A percentile compares a stretch with the other conserved stretches of the same genome.
phyloP scores from a whole-genome alignment of 2,329 filamentous ascomycete genomes.

The Aspergillus quadricinctus region DNA sequence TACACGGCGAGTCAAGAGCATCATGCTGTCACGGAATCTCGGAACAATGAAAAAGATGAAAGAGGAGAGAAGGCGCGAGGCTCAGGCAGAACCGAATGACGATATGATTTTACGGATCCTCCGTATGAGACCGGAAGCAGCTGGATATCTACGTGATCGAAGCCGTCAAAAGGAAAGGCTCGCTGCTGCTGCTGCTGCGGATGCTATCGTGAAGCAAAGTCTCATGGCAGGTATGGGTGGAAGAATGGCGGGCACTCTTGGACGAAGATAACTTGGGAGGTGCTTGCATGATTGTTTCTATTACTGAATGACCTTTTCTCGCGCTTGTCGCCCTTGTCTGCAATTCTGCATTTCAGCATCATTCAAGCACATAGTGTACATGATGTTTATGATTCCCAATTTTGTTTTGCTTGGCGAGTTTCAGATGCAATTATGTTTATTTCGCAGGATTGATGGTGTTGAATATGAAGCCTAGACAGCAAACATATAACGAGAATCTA shows the following conservation, averaged over 20 bases:
- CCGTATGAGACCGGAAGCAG: slow-evolving; percentile 88
- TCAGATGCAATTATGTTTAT: neutral
- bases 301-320: slow-evolving; percentile 2
- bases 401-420: neutral
- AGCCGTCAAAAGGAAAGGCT: slow-evolving; percentile 92
- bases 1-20: slow-evolving; percentile 58
- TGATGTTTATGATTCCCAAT: slow-evolving; percentile 13
- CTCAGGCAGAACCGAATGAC: slow-evolving; percentile 92
- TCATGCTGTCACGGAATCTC: slow-evolving; percentile 90
- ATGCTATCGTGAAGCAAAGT: slow-evolving; percentile 92
- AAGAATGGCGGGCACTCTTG: slow-evolving; percentile 47
- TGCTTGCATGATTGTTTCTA: slow-evolving; percentile 3
- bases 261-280: slow-evolving; percentile 22
- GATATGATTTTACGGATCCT: slow-evolving; percentile 97
- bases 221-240: slow-evolving; percentile 58
- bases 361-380: slow-evolving; percentile 6
- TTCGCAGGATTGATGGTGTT: neutral
- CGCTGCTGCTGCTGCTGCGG: slow-evolving; percentile 82
- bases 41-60: slow-evolving; percentile 96
- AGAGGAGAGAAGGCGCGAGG: slow-evolving; percentile 91
- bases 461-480: neutral
- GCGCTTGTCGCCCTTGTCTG: slow-evolving; percentile 1
- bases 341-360: slow-evolving; percentile 4
- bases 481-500: neutral
- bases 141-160: slow-evolving; percentile 79